phyloP scores from a whole-genome alignment of 2,329 filamentous ascomycete species.

The Didymella lethalis region DNA sequence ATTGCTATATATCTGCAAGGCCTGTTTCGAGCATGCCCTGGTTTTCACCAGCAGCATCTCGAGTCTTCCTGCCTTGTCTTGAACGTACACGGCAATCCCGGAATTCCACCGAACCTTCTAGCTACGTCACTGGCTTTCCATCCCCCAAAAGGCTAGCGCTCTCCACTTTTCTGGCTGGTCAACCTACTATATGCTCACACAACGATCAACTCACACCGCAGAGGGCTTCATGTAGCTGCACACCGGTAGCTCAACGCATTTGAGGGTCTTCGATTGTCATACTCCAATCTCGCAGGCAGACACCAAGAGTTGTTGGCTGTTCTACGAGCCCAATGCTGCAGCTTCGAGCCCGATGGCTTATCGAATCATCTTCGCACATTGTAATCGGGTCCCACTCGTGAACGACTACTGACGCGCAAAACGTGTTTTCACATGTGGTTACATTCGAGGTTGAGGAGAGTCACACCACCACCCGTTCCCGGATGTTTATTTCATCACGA shows the following conservation, averaged over 20 bases:
- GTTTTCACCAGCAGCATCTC: conserved; percentile 37
- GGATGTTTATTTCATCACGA: background rate
- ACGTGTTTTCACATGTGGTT: background rate
- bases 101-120: conserved; percentile 38
- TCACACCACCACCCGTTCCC: conserved; percentile 2
- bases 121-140: conserved; percentile 21
- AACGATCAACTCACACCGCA: background rate
- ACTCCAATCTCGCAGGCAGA: background rate
- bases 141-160: conserved; percentile 4
- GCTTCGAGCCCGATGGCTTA: background rate
- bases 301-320: background rate
- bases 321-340: background rate
- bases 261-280: background rate
- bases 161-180: background rate
- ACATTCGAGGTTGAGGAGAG: background rate
- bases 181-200: background rate
- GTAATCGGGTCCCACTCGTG: conserved; percentile 7
- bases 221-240: background rate
- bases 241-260: background rate
- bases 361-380: conserved; percentile 3
- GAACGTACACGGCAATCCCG: conserved; percentile 29
- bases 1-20: conserved; percentile 36
- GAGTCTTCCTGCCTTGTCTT: conserved; percentile 32
- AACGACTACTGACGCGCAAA: conserved; percentile 1
- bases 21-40: conserved; percentile 23